These are phyloP conservation scores for Magnaporthiopsis incrustans DNA, from an alignment of 2,329 filamentous ascomycete genomes.

Conservation along the genomic window DNA sequence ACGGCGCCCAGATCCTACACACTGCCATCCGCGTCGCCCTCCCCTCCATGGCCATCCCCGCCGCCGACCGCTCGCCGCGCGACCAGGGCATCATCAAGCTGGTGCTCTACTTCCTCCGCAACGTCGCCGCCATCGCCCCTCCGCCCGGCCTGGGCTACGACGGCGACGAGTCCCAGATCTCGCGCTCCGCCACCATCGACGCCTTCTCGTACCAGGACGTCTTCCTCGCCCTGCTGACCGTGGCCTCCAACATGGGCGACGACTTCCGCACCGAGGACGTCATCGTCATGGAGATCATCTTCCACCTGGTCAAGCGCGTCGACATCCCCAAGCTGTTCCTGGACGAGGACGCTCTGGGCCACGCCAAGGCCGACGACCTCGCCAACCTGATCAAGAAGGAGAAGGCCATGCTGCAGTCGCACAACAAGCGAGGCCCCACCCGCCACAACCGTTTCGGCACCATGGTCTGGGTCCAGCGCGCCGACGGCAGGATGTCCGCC, in stretches of 20 bases:
- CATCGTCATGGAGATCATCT: conserved; percentile 82
- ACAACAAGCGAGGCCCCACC: conserved; percentile 71
- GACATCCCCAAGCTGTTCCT: conserved; percentile 80
- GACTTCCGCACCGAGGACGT: conserved; percentile 88
- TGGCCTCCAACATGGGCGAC: conserved; percentile 88
- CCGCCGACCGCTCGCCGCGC: conserved; percentile 65
- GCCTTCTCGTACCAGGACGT: conserved; percentile 88
- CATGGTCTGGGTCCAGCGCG: conserved; percentile 92
- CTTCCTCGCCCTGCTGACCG: conserved; percentile 72
- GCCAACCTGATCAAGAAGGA: conserved; percentile 72
- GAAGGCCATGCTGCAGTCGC: conserved; percentile 68
- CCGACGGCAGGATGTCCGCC: conserved; percentile 75
- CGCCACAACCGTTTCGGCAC: conserved; percentile 92
- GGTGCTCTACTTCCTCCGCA: conserved; percentile 80
- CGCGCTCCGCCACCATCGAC: conserved; percentile 78
- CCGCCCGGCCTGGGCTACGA: conserved; percentile 66
- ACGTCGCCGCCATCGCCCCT: conserved; percentile 76
- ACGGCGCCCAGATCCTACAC: conserved; percentile 67
- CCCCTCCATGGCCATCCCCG: conserved; percentile 73
- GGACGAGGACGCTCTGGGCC: conserved; percentile 63
- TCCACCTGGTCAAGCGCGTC: conserved; percentile 86
- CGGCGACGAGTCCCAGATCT: conserved; percentile 84
- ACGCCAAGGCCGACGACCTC: conserved; percentile 65
- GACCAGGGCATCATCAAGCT: conserved; percentile 93
- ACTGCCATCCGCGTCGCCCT: conserved; percentile 74